Conservation (phyloP, 2,329 filamentous ascomycete species). For the Apiospora pterosperma region DNA sequence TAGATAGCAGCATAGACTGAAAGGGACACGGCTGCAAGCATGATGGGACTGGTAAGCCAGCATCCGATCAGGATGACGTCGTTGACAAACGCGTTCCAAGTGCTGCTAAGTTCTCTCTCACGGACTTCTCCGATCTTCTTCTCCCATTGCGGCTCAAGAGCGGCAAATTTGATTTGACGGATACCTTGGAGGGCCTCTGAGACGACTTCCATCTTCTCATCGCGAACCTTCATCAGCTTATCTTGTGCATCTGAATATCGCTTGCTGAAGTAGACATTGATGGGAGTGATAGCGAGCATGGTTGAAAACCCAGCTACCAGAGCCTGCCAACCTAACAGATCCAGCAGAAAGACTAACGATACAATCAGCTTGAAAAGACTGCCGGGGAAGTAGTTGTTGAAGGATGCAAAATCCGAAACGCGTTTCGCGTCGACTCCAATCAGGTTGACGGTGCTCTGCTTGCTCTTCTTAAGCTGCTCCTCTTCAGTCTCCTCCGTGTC, state of each 20-base stretch:
- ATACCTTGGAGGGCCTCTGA: conserved; percentile 77
- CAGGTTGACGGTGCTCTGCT: conserved; percentile 71
- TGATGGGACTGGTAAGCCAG: conserved; percentile 71
- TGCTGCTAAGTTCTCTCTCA: conserved; percentile 61
- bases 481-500: conserved; percentile 33
- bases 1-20: conserved; percentile 64
- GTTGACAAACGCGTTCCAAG: conserved; percentile 63
- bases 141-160: conserved; percentile 73
- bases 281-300: conserved; percentile 61
- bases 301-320: conserved; percentile 63
- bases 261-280: conserved; percentile 66
- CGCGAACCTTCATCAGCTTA: conserved; percentile 69
- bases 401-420: conserved; percentile 65
- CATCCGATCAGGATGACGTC: conserved; percentile 63
- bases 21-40: conserved; percentile 69
- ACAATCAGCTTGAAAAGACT: conserved; percentile 61
- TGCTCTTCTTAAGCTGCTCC: conserved; percentile 46
- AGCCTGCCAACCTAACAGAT: conserved; percentile 69
- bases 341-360: conserved; percentile 63
- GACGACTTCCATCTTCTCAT: conserved; percentile 71
- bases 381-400: conserved; percentile 62
- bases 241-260: conserved; percentile 64
- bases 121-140: conserved; percentile 63
- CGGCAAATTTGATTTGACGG: conserved; percentile 81
- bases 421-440: conserved; percentile 73